Evolutionary conservation across 192 early-diverging fungal species (phyloP).

Genomic region (Funneliformis mosseae): DNA sequence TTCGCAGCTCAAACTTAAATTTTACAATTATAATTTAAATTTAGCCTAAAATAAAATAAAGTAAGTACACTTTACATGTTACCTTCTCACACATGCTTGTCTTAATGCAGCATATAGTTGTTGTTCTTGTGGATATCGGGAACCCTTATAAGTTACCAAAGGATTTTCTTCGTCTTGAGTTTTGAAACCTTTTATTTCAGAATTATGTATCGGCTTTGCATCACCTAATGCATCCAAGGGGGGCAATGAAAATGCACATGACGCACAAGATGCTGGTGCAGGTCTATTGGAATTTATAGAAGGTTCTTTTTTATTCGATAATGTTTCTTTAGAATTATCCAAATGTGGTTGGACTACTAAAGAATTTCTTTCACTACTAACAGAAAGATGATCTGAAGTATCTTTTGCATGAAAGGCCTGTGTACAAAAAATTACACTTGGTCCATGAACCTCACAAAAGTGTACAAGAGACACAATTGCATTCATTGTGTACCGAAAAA

Average conservation of each 20-base stretch:
- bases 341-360: neutral
- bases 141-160: constrained; percentile 41
- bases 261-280: constrained; percentile 23
- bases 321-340: neutral
- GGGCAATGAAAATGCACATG: constrained; percentile 26
- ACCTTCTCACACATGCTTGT: constrained; percentile 51
- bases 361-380: constrained; percentile 15
- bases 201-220: neutral
- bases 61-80: neutral
- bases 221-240: neutral
- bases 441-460: constrained; percentile 51
- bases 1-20: constrained; percentile 59
- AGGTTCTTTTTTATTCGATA: constrained; percentile 14
- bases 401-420: constrained; percentile 44
- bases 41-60: neutral
- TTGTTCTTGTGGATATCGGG: constrained; percentile 42
- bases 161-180: constrained; percentile 47
- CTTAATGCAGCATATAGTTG: constrained; percentile 47
- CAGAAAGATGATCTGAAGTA: neutral
- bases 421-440: constrained; percentile 49
- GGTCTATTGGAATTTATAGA: neutral
- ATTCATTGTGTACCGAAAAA: constrained; percentile 39
- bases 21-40: neutral
- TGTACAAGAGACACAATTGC: constrained; percentile 47
- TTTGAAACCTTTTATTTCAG: constrained; percentile 39